phyloP scores from a whole-genome alignment of 2,329 filamentous ascomycete genomes.

The Ophiognomonia clavigignenti-juglandacearum region DNA sequence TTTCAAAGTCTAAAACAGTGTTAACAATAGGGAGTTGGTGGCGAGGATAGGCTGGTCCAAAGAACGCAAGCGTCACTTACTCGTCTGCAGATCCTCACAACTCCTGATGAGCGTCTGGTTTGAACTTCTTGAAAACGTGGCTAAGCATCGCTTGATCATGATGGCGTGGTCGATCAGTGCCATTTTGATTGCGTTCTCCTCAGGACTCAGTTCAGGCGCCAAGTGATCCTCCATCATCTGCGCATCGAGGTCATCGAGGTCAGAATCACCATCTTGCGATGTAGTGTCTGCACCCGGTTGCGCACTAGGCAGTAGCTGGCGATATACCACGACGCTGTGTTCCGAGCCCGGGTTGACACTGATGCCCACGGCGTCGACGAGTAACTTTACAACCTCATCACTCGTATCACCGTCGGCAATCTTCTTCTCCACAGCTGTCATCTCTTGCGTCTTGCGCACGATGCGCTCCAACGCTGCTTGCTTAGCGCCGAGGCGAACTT shows the following conservation, averaged over 20 bases:
- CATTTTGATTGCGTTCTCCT: constrained; percentile 77
- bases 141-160: constrained; percentile 77
- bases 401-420: constrained; percentile 60
- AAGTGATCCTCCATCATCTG: constrained; percentile 42
- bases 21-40: constrained; percentile 11
- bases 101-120: constrained; percentile 53
- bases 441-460: constrained; percentile 83
- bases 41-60: neutral
- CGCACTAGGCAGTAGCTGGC: constrained; percentile 60
- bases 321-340: constrained; percentile 75
- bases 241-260: constrained; percentile 36
- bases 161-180: constrained; percentile 86
- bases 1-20: constrained; percentile 51
- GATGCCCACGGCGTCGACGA: constrained; percentile 72
- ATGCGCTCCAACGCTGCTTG: constrained; percentile 91
- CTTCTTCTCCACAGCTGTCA: constrained; percentile 70
- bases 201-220: constrained; percentile 43
- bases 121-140: constrained; percentile 59
- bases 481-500: constrained; percentile 64
- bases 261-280: constrained; percentile 34
- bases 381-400: constrained; percentile 59
- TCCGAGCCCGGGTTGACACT: constrained; percentile 71
- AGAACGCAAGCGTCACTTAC: constrained; percentile 58
- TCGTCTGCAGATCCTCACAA: constrained; percentile 56
- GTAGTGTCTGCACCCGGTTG: constrained; percentile 29